phyloP scores from a whole-genome alignment of 116 monocot genomes.

The Posidonia oceanica region DNA sequence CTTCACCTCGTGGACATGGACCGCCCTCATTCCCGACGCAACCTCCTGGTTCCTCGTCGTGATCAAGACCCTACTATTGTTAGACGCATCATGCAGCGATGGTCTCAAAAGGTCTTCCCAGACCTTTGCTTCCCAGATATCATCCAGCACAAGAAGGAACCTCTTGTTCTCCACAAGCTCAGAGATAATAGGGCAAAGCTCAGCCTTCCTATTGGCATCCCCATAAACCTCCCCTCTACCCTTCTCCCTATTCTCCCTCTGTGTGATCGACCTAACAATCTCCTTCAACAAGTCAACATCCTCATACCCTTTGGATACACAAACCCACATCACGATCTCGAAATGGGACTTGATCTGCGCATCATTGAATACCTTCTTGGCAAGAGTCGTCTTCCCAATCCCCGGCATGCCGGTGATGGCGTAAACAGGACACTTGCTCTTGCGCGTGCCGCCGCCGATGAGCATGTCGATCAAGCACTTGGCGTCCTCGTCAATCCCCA shows the following conservation, averaged over 20 bases:
- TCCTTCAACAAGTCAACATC: background rate
- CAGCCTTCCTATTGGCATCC: background rate
- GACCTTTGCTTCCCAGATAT: constrained; percentile 6
- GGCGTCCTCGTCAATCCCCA: constrained; percentile 11
- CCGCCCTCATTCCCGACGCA: constrained; percentile 12
- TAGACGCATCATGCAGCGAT: background rate
- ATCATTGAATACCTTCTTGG: constrained; percentile 12
- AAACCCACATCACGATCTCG: background rate
- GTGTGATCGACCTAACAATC: background rate
- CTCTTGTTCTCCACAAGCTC: background rate
- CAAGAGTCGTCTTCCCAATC: constrained; percentile 19
- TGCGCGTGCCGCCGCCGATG: background rate
- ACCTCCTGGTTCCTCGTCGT: constrained; percentile 34
- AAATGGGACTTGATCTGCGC: background rate
- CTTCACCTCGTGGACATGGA: constrained; percentile 8
- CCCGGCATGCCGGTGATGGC: constrained; percentile 12
- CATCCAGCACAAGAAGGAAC: constrained; percentile 14
- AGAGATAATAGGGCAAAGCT: background rate
- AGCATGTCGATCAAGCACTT: background rate
- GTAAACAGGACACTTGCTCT: background rate
- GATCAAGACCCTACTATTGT: constrained; percentile 24
- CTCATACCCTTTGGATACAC: background rate
- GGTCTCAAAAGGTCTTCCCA: background rate
- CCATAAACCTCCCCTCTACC: background rate
- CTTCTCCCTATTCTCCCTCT: background rate